A percentile compares a stretch with the other conserved stretches of the same genome.
phyloP scores from a whole-genome alignment of 2,329 filamentous ascomycete genomes.

The Epichloe baconii region DNA sequence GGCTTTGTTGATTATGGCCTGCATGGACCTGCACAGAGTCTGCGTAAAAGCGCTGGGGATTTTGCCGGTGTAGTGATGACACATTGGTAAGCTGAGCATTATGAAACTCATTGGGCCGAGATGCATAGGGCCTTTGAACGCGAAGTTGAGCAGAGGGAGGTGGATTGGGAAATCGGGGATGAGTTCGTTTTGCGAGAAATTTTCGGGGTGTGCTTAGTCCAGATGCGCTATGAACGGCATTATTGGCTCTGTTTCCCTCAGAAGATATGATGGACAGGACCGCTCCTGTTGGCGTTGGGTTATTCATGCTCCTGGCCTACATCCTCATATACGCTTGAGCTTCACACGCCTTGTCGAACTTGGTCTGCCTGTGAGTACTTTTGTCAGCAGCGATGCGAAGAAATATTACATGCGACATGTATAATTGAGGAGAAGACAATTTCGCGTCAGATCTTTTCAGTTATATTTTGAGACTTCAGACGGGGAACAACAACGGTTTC shows the following conservation, averaged over 20 bases:
- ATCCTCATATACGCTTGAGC: constrained; percentile 1
- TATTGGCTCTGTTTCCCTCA: neutral
- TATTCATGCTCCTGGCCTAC: constrained; percentile 6
- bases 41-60: no score
- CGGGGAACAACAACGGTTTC: constrained; percentile 37
- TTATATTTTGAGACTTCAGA: constrained; percentile 39
- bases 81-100: neutral
- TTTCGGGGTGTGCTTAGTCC: neutral
- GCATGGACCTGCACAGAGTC: neutral
- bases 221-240: neutral
- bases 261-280: neutral
- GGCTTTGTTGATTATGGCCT: neutral
- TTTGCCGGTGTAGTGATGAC: neutral
- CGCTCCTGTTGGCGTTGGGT: neutral
- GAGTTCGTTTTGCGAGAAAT: constrained; percentile 7
- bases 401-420: neutral
- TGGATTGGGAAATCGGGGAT: neutral
- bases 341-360: neutral
- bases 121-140: neutral
- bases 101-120: neutral
- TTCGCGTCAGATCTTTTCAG: constrained; percentile 64
- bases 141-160: neutral
- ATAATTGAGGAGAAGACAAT: constrained; percentile 2
- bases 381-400: neutral
- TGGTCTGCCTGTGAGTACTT: neutral